Evolutionary conservation across 352 stramenopile species (phyloP).

Genomic region (Phytophthora sp.): DNA sequence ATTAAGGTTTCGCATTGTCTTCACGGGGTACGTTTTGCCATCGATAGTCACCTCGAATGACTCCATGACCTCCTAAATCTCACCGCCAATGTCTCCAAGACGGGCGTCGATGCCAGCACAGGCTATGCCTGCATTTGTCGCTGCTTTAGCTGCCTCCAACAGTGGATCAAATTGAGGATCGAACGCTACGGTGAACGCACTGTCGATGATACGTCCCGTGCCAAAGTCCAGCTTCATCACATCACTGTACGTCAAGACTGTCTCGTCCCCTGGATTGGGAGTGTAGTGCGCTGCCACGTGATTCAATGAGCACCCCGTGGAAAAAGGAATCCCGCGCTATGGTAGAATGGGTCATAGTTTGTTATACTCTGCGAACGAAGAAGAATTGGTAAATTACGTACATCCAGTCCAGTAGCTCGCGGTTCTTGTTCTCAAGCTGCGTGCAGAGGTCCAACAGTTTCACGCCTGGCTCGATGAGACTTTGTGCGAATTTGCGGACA

Average conservation of each 20-base stretch:
- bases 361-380: too few species aligned
- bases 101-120: slow-evolving; percentile 95
- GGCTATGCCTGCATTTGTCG: slow-evolving; percentile 94
- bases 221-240: slow-evolving; percentile 99
- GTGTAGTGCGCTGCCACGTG: slow-evolving; percentile 98
- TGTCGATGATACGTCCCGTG: slow-evolving; percentile 97
- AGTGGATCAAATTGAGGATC: slow-evolving; percentile 95
- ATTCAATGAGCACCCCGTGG: slow-evolving; percentile 97
- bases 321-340: slow-evolving; percentile 50
- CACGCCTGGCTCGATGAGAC: slow-evolving; percentile 96
- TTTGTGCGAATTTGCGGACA: slow-evolving; percentile 93
- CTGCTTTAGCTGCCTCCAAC: slow-evolving; percentile 91
- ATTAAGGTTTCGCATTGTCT: slow-evolving; percentile 97
- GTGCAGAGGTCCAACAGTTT: slow-evolving; percentile 97
- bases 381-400: too few species aligned
- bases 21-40: slow-evolving; percentile 95
- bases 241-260: slow-evolving; percentile 93
- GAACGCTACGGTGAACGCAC: slow-evolving; percentile 96
- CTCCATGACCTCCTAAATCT: slow-evolving; percentile 98
- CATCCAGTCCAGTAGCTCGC: slow-evolving; percentile 92
- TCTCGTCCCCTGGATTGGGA: slow-evolving; percentile 96
- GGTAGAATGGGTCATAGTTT: too few species aligned
- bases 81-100: slow-evolving; percentile 90
- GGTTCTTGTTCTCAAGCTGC: slow-evolving; percentile 96
- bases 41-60: slow-evolving; percentile 97